Evolutionary conservation across 1,284 basidiomycete species (phyloP).

Genomic region (Naganishia liquefaciens): DNA sequence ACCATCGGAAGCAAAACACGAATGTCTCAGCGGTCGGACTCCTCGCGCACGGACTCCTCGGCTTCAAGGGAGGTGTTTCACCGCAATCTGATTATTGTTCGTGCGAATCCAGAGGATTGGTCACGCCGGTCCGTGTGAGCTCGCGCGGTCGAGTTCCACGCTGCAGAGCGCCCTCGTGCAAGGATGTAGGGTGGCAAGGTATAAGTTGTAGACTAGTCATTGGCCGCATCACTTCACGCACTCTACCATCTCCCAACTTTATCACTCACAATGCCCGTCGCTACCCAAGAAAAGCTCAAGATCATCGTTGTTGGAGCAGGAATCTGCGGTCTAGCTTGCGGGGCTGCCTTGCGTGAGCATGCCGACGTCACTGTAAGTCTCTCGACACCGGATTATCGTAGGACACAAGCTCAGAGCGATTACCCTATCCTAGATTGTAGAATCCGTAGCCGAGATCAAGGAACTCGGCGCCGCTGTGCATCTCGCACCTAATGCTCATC

Average conservation of each 20-base stretch:
- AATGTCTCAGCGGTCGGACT: not conserved
- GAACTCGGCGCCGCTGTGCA: conserved; percentile 46
- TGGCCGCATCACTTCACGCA: not conserved
- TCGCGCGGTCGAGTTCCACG: not conserved
- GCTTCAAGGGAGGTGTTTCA: not conserved
- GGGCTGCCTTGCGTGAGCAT: conserved; percentile 36
- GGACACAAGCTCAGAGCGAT: not conserved
- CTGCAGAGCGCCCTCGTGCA: not conserved
- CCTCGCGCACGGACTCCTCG: not conserved
- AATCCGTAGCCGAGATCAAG: conserved; percentile 36
- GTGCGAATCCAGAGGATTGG: too few relatives aligned
- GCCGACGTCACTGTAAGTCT: conserved; percentile 38
- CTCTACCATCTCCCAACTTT: not conserved
- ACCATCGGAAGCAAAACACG: not conserved
- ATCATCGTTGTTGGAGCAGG: conserved; percentile 42
- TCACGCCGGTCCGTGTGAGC: too few relatives aligned
- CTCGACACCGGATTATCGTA: not conserved
- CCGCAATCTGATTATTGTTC: too few relatives aligned
- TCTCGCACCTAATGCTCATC: conserved; percentile 40
- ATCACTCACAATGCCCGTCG: conserved; percentile 14
- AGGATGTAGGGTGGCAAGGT: not conserved
- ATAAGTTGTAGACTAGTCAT: not conserved
- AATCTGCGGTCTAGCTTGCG: conserved; percentile 41
- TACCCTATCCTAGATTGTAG: conserved; percentile 35
- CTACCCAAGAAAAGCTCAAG: conserved; percentile 30